Conservation (phyloP, 2,329 filamentous ascomycete genomes). For the Sporothrix curviconia region DNA sequence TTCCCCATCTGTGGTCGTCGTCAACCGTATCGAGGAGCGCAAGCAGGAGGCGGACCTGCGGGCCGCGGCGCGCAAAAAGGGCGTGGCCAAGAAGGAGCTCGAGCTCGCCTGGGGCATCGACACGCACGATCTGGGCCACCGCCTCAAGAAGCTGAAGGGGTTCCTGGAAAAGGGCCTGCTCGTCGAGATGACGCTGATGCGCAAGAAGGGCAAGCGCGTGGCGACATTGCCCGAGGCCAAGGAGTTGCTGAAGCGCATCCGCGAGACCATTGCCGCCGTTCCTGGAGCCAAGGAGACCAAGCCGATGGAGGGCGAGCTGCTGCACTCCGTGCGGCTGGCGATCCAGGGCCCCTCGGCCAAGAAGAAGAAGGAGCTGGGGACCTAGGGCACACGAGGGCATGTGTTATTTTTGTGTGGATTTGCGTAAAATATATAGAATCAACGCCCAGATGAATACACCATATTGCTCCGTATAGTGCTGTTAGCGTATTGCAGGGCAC, state of each 20-base stretch:
- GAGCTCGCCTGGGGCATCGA: slow-evolving; percentile 88
- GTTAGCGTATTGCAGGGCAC: neutral
- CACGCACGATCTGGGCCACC: slow-evolving; percentile 64
- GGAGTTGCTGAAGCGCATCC: slow-evolving; percentile 43
- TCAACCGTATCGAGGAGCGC: slow-evolving; percentile 50
- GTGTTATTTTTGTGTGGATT: too few relatives aligned
- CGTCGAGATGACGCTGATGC: slow-evolving; percentile 67
- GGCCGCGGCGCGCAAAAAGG: slow-evolving; percentile 33
- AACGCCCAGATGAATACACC: neutral
- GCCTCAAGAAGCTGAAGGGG: slow-evolving; percentile 56
- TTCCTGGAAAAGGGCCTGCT: slow-evolving; percentile 70
- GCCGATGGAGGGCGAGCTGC: slow-evolving; percentile 36
- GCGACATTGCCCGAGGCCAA: slow-evolving; percentile 56
- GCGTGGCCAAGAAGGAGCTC: slow-evolving; percentile 60
- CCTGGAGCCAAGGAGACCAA: slow-evolving; percentile 37
- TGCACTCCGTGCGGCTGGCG: slow-evolving; percentile 31
- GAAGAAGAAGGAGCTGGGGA: neutral
- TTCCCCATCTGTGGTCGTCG: slow-evolving; percentile 64
- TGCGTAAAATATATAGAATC: neutral
- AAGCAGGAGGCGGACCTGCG: slow-evolving; percentile 38
- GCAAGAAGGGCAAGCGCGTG: slow-evolving; percentile 49
- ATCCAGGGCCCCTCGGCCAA: slow-evolving; percentile 33
- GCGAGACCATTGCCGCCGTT: slow-evolving; percentile 26
- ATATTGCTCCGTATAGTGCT: too few relatives aligned
- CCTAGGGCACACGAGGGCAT: too few relatives aligned